Conservation (phyloP, 2,329 filamentous ascomycete genomes). For the Falciphora oryzae region DNA sequence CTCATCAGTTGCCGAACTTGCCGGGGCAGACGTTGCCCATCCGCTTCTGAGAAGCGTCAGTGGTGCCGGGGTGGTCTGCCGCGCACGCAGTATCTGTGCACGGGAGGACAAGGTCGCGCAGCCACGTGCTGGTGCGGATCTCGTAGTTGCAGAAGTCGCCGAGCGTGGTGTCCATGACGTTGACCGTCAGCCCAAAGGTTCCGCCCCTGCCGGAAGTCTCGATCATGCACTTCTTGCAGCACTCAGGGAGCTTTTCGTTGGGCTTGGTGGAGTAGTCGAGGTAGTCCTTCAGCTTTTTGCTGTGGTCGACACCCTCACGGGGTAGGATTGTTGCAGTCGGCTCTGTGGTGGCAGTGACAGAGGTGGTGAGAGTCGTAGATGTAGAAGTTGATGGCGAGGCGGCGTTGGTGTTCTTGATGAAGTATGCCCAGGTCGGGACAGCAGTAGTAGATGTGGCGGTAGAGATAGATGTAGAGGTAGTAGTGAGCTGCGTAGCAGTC, state of each 20-base stretch:
- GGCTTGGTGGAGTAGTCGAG: neutral
- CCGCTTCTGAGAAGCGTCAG: neutral
- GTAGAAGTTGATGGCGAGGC: neutral
- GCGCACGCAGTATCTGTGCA: neutral
- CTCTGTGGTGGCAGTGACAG: neutral
- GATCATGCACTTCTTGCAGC: neutral
- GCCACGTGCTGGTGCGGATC: neutral
- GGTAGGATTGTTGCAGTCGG: too few relatives aligned
- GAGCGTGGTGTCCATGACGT: neutral
- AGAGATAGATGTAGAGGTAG: neutral
- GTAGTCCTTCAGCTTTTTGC: neutral
- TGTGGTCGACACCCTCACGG: neutral
- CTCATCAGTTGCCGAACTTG: neutral
- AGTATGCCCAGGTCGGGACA: too few relatives aligned
- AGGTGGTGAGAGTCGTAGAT: neutral
- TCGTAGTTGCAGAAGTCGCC: neutral
- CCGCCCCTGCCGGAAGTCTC: neutral
- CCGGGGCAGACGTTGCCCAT: neutral
- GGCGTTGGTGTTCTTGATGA: too few relatives aligned
- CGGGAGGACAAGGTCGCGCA: neutral
- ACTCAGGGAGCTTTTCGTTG: neutral
- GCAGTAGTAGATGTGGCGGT: too few relatives aligned
- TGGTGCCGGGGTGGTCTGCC: neutral
- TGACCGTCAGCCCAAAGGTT: neutral
- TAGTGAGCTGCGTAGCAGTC: neutral